Evolutionary conservation across 176 grass and related monocot genomes (phyloP), one percentile per base, ranked within the genome.

Genomic region (Chloris gayana): DNA sequence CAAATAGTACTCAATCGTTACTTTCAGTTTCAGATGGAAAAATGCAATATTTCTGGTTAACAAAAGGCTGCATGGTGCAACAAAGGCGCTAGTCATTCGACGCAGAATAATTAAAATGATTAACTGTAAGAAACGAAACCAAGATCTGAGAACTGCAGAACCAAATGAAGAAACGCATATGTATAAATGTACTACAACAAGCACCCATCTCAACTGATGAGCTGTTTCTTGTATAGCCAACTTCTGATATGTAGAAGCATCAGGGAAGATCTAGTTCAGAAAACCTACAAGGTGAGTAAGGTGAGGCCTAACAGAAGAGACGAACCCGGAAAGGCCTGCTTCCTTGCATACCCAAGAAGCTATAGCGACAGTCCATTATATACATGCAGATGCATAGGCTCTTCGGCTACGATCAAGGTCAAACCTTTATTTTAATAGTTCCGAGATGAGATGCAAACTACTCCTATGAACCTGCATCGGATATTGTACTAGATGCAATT

Each of bases 401-500:
- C 65, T 85, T 7, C 58, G 30, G 30, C 65, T 21, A 81, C 7
- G 62, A 72, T 81, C 67, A 82, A 70, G 27, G 82, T 88, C 85
- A 91, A 85, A 81, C 38, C 45, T 79, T 69, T 69, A 70, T 78
- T 64, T 33, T 64, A 64, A 64, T 64, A 33, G 62, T 7, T 68
- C 27, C 57, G 39, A 72, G 7, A 37, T 50, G 70, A 58, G 72
- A 15, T n/a, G 46, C 76, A 57, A 57, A 35, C 19, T 42, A n/a
- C n/a, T n/a, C n/a, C n/a, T n/a, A 61, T 58, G 93, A 72, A 95
- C 70, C 39, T 79, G 70, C 34, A 10, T 59, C 27, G 1, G 26
- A 86, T 80, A 88, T 22, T 21, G 69, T 9, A 73, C 90, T 22
- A 88, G 25, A 76, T 96, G 83, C 82, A 89, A 45, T 72, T 32